phyloP scores from a whole-genome alignment of 129 eudicot genomes.

The Oenanthe sinensis region DNA sequence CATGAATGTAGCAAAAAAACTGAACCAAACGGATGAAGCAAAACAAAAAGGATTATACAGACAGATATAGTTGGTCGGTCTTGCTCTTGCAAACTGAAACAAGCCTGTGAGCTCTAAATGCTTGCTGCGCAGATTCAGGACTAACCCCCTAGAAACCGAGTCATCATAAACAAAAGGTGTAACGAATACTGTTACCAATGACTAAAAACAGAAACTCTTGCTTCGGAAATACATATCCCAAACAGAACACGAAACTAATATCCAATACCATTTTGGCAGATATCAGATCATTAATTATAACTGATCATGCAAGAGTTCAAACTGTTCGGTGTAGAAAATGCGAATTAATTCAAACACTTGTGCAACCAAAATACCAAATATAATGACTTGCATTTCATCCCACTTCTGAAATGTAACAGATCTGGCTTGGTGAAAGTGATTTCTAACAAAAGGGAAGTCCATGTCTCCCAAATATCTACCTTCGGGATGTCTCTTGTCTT shows the following conservation, averaged over 20 bases:
- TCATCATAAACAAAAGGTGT: not conserved
- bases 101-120: too few species aligned
- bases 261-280: not conserved
- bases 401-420: constrained; percentile 8
- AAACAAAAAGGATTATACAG: not conserved
- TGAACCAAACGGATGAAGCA: too few species aligned
- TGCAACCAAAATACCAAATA: too few species aligned
- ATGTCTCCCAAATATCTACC: constrained; percentile 72
- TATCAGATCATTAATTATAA: not conserved
- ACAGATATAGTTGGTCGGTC: not conserved
- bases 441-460: constrained; percentile 83
- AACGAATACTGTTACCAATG: not conserved
- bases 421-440: constrained; percentile 44
- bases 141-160: not conserved
- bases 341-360: too few species aligned
- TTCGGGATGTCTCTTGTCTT: constrained; percentile 43
- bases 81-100: not conserved
- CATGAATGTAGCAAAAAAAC: too few species aligned
- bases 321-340: too few species aligned
- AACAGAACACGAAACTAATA: not conserved
- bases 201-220: not conserved
- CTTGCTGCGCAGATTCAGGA: too few species aligned
- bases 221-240: not conserved
- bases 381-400: too few species aligned
- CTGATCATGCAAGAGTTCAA: too few species aligned